Conservation (phyloP, 1,139 yeast genomes). For the Geotrichum fermentans region DNA sequence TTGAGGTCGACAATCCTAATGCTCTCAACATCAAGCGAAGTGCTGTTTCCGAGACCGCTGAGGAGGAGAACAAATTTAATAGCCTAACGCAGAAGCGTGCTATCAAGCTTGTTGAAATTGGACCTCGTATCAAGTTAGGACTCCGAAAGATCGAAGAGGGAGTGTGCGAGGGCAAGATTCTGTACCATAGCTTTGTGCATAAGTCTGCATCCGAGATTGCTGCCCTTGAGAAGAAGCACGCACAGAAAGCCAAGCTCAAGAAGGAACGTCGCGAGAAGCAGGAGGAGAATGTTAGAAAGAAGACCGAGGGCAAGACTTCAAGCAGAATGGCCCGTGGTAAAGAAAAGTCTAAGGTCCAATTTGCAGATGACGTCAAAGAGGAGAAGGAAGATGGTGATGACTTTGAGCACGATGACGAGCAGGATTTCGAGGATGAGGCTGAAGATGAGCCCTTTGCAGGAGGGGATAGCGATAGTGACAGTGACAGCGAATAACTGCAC, state of each 20-base stretch:
- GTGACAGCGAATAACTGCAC: neutral
- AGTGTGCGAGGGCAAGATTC: constrained; percentile 75
- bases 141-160: constrained; percentile 91
- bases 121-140: constrained; percentile 79
- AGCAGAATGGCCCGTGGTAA: constrained; percentile 54
- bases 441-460: constrained; percentile 23
- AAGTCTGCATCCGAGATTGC: constrained; percentile 60
- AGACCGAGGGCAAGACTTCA: constrained; percentile 64
- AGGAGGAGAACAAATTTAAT: constrained; percentile 19
- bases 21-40: constrained; percentile 23
- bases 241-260: constrained; percentile 55
- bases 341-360: constrained; percentile 39
- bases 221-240: constrained; percentile 64
- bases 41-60: constrained; percentile 10
- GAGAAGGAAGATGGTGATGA: constrained; percentile 28
- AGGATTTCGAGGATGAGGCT: constrained; percentile 39
- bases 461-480: constrained; percentile 12
- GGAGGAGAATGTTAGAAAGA: constrained; percentile 69
- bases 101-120: constrained; percentile 85
- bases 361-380: constrained; percentile 26
- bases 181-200: constrained; percentile 67
- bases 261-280: constrained; percentile 73
- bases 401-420: constrained; percentile 32
- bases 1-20: constrained; percentile 51
- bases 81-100: constrained; percentile 65